Evolutionary conservation across 2,329 filamentous ascomycete species (phyloP).

Genomic region (Akanthomyces muscarius): DNA sequence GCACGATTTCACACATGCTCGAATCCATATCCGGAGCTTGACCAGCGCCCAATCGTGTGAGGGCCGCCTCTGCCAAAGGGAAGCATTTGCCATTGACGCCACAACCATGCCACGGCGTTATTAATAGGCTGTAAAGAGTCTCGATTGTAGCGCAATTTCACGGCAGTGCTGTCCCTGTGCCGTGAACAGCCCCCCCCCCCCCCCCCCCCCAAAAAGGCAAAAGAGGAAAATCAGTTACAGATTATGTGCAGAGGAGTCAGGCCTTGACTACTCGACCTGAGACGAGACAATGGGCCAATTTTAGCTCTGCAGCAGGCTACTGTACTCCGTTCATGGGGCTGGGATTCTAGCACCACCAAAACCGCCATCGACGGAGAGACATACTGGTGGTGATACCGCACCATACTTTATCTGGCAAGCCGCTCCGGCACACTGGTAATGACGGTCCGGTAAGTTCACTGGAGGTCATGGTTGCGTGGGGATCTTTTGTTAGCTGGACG

Average conservation of each 20-base stretch:
- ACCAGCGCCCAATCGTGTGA: too few species aligned
- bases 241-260: not conserved
- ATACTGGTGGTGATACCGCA: not conserved
- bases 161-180: too few species aligned
- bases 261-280: constrained; percentile 7
- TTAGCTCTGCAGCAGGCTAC: not conserved
- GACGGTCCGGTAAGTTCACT: not conserved
- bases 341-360: not conserved
- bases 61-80: not conserved
- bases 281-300: constrained; percentile 2
- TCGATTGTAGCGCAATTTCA: not conserved
- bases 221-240: not conserved
- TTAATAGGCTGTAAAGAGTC: not conserved
- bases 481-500: too few species aligned
- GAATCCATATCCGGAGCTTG: not conserved
- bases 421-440: constrained; percentile 9
- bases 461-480: not conserved
- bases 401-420: constrained; percentile 14
- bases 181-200: too few species aligned
- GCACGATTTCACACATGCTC: not conserved
- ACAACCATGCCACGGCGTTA: not conserved
- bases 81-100: not conserved
- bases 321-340: not conserved
- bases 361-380: not conserved
- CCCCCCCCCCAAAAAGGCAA: too few species aligned